Percentiles rank a stretch among this genome's conserved stretches.
Conservation (phyloP, 768 basidiomycete species). For the Sporobolomyces pararoseus region DNA sequence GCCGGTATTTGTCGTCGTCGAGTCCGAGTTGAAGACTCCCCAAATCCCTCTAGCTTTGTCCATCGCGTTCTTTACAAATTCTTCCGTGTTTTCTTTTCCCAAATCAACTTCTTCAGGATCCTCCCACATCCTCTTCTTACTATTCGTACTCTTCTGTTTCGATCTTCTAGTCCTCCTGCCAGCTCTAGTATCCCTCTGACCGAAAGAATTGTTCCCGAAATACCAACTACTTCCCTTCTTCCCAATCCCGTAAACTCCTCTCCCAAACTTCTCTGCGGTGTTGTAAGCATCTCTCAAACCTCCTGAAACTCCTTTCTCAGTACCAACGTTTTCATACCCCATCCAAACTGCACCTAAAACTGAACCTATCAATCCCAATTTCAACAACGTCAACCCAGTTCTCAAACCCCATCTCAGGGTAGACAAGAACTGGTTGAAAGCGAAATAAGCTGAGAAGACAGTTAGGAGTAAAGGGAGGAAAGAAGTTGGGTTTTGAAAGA, state of each 20-base stretch:
- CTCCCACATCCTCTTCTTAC: constrained; percentile 20
- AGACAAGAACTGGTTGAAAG: constrained; percentile 30
- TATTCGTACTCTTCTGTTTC: neutral
- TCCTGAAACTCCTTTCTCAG: constrained; percentile 18
- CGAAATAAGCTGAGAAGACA: constrained; percentile 33
- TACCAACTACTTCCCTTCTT: constrained; percentile 23
- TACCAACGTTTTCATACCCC: constrained; percentile 20
- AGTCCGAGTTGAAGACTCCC: constrained; percentile 7
- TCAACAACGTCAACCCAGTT: constrained; percentile 26
- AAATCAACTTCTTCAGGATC: constrained; percentile 14
- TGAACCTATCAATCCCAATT: constrained; percentile 32
- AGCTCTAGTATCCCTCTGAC: neutral
- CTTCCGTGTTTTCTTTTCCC: constrained; percentile 11
- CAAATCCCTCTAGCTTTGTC: constrained; percentile 12
- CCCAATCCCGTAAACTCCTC: constrained; percentile 15
- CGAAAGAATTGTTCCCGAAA: neutral
- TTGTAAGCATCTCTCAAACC: constrained; percentile 16
- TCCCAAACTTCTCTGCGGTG: neutral
- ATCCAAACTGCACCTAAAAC: constrained; percentile 11
- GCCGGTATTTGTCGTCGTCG: neutral
- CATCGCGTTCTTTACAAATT: constrained; percentile 11
- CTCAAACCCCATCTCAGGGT: constrained; percentile 33
- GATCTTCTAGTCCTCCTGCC: constrained; percentile 6
- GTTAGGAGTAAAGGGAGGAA: constrained; percentile 39
- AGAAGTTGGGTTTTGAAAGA: constrained; percentile 26